phyloP scores from a whole-genome alignment of 2,329 filamentous ascomycete species.

The Claviceps purpurea region DNA sequence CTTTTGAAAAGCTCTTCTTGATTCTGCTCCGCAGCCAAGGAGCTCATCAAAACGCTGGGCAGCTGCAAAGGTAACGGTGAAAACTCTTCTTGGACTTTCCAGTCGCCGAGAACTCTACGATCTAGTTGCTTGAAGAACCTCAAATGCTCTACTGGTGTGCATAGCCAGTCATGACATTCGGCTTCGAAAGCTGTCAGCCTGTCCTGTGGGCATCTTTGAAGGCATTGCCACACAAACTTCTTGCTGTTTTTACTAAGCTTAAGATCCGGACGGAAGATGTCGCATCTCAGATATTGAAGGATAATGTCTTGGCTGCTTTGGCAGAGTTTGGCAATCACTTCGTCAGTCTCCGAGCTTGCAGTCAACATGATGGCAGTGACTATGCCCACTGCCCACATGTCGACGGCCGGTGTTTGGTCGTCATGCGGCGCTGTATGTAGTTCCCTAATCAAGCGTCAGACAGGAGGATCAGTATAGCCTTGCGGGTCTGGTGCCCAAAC shows the following conservation, averaged over 20 bases:
- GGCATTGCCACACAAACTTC: conserved; percentile 19
- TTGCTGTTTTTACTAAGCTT: conserved; percentile 14
- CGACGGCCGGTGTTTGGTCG: conserved; percentile 25
- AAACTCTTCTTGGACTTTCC: conserved; percentile 14
- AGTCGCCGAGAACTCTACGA: conserved; percentile 13
- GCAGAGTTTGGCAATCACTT: conserved; percentile 14
- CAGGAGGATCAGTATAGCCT: not conserved
- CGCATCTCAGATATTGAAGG: conserved; percentile 7
- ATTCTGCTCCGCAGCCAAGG: not conserved
- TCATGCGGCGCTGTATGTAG: conserved; percentile 11
- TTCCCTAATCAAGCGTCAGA: conserved; percentile 23
- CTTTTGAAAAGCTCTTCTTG: conserved; percentile 1
- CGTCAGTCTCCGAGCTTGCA: conserved; percentile 9
- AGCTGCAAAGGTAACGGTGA: conserved; percentile 22
- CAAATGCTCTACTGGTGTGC: conserved; percentile 17
- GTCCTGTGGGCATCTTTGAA: conserved; percentile 14
- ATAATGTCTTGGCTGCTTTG: conserved; percentile 16
- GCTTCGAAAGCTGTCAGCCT: conserved; percentile 18
- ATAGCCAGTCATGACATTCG: conserved; percentile 21
- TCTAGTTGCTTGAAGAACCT: conserved; percentile 21
- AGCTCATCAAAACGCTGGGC: conserved; percentile 12
- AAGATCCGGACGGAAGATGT: conserved; percentile 7
- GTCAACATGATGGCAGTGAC: conserved; percentile 25
- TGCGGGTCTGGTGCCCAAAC: conserved; percentile 10
- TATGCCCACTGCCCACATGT: conserved; percentile 41